Evolutionary conservation across 805 yeast species (phyloP).

Genomic region (Metschnikowia lachancei): DNA sequence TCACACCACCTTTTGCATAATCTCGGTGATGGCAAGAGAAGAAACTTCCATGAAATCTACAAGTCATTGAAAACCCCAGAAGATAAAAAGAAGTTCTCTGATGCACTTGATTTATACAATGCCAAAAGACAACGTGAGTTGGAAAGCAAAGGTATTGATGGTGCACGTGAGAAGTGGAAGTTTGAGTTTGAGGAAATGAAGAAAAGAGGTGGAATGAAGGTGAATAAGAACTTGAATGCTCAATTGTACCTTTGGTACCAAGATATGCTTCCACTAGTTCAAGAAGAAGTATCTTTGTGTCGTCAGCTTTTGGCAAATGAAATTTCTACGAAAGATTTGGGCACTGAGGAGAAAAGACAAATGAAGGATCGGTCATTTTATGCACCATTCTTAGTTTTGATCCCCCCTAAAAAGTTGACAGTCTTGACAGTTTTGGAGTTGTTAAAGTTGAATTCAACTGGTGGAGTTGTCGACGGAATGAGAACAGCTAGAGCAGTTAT

Average conservation of each 20-base stretch:
- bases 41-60: slow-evolving; percentile 69
- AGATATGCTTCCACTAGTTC: slow-evolving; percentile 66
- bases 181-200: slow-evolving; percentile 69
- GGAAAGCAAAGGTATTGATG: slow-evolving; percentile 77
- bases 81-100: slow-evolving; percentile 53
- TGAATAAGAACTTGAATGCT: slow-evolving; percentile 63
- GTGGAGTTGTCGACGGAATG: slow-evolving; percentile 77
- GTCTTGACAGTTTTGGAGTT: slow-evolving; percentile 83
- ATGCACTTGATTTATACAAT: slow-evolving; percentile 65
- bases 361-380: slow-evolving; percentile 51
- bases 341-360: slow-evolving; percentile 20
- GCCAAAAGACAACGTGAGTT: slow-evolving; percentile 70
- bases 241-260: slow-evolving; percentile 83
- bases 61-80: slow-evolving; percentile 46
- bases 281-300: slow-evolving; percentile 62
- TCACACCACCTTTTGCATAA: slow-evolving; percentile 28
- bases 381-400: slow-evolving; percentile 74
- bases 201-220: slow-evolving; percentile 53
- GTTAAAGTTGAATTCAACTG: slow-evolving; percentile 67
- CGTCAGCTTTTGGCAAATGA: slow-evolving; percentile 39
- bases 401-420: slow-evolving; percentile 76
- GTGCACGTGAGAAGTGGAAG: slow-evolving; percentile 87
- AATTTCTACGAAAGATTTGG: slow-evolving; percentile 7
- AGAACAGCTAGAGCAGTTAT: slow-evolving; percentile 79
- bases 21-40: slow-evolving; percentile 35